Conservation (phyloP, 2,329 filamentous ascomycete genomes). For the Ophiosphaerella herpotricha region DNA sequence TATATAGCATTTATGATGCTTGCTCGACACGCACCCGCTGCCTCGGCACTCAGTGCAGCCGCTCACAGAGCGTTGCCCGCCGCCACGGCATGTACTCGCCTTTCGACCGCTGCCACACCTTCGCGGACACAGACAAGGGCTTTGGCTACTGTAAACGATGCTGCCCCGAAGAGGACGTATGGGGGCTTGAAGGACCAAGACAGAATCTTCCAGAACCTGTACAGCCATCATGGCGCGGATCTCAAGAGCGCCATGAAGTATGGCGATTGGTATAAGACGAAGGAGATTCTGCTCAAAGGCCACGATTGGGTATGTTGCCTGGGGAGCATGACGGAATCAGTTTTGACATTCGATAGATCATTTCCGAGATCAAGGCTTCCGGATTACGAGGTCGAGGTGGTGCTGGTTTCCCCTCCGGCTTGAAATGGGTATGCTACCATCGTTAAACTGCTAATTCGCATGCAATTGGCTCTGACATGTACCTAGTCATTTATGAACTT, state of each 20-base stretch:
- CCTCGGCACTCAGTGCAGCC: constrained; percentile 47
- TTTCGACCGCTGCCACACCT: constrained; percentile 48
- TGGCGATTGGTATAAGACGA: constrained; percentile 99
- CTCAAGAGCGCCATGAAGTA: constrained; percentile 95
- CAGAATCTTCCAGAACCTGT: constrained; percentile 98
- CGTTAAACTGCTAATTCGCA: constrained; percentile 1
- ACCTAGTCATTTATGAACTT: constrained; percentile 98
- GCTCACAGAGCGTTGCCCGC: constrained; percentile 49
- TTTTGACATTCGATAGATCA: constrained; percentile 65
- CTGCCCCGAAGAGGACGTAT: constrained; percentile 66
- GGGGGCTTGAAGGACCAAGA: constrained; percentile 95
- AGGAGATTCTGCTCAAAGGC: constrained; percentile 95
- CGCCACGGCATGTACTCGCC: constrained; percentile 43
- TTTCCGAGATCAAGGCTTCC: constrained; percentile 94
- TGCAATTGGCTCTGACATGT: constrained; percentile 23
- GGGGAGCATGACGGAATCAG: not conserved
- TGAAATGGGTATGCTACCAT: constrained; percentile 83
- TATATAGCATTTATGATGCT: constrained; percentile 44
- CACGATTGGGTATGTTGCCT: constrained; percentile 76
- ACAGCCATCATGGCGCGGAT: constrained; percentile 88
- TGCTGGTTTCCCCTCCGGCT: constrained; percentile 94
- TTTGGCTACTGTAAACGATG: constrained; percentile 64
- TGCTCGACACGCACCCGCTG: constrained; percentile 46
- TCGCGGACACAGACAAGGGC: constrained; percentile 63
- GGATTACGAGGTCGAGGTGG: constrained; percentile 94